These are phyloP conservation scores for Hibiscus trionum DNA, from an alignment of 345 rosid genomes.

Conservation along the genomic window DNA sequence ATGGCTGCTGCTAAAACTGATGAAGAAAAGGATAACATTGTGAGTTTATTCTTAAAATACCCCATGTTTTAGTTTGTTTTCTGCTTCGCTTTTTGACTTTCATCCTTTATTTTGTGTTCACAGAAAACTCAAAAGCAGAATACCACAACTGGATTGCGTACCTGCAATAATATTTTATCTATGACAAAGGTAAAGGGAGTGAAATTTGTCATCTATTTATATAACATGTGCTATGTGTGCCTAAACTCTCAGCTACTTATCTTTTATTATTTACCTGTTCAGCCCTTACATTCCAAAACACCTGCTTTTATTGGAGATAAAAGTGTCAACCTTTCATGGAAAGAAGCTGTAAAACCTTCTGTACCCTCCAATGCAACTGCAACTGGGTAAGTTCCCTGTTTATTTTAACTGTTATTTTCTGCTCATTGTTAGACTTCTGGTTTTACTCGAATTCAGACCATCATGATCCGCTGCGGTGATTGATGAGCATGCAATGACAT, in stretches of 20 bases:
- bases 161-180: slow-evolving; percentile 90
- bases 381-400: slow-evolving; percentile 45
- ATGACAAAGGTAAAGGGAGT: slow-evolving; percentile 74
- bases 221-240: background rate
- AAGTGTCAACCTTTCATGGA: slow-evolving; percentile 87
- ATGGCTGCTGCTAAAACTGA: slow-evolving; percentile 95
- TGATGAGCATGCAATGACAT: background rate
- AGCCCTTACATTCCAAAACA: slow-evolving; percentile 81
- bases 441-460: background rate
- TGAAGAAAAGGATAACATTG: slow-evolving; percentile 74
- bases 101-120: slow-evolving; percentile 5
- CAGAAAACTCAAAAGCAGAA: slow-evolving; percentile 91
- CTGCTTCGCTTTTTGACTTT: background rate
- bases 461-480: background rate
- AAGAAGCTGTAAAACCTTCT: slow-evolving; percentile 63
- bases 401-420: background rate
- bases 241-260: slow-evolving; percentile 6
- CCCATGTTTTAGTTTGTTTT: background rate
- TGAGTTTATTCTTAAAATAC: slow-evolving; percentile 31
- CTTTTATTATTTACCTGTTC: slow-evolving; percentile 16
- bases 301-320: slow-evolving; percentile 90
- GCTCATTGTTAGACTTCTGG: background rate
- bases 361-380: slow-evolving; percentile 33
- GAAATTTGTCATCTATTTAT: background rate
- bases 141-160: slow-evolving; percentile 77